Percentiles rank a stretch among this genome's conserved stretches.
These are phyloP conservation scores for Urostyla sp. DNA, from an alignment of 73 alveolate species.

Conservation along the genomic window DNA sequence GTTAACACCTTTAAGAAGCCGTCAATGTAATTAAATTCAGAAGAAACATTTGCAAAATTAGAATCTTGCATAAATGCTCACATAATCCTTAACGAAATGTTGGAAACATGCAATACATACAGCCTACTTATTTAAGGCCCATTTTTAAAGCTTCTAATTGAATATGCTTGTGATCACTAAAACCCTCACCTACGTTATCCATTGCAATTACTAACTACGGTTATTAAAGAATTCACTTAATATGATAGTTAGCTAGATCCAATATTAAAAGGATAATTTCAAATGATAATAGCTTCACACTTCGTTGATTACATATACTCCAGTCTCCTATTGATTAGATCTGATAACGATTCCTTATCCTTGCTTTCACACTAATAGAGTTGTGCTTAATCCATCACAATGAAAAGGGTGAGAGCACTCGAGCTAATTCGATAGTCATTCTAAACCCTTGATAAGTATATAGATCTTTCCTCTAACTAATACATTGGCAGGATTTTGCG, in stretches of 20 bases:
- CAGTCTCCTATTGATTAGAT: slow-evolving; percentile 4
- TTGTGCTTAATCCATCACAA: neutral
- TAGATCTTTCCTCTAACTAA: slow-evolving; percentile 20
- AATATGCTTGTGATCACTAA: slow-evolving; percentile 14
- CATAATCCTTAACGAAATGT: neutral
- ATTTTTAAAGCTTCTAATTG: slow-evolving; percentile 10
- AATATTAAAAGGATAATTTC: neutral
- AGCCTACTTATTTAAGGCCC: slow-evolving; percentile 16
- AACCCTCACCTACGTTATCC: slow-evolving; percentile 17
- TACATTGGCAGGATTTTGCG: slow-evolving; percentile 24
- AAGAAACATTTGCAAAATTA: slow-evolving; percentile 4
- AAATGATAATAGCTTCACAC: slow-evolving; percentile 4
- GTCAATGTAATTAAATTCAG: too few species aligned
- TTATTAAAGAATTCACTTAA: slow-evolving; percentile 29
- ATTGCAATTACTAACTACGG: neutral
- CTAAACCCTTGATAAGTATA: slow-evolving; percentile 14
- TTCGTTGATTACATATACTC: slow-evolving; percentile 37
- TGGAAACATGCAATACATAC: slow-evolving; percentile 12
- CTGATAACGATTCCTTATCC: neutral
- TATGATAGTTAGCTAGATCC: slow-evolving; percentile 5
- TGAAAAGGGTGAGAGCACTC: slow-evolving; percentile 12
- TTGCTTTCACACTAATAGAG: neutral
- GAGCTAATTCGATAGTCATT: slow-evolving; percentile 20
- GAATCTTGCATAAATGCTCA: slow-evolving; percentile 33
- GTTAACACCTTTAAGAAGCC: too few species aligned